phyloP scores from a whole-genome alignment of 768 basidiomycete species.

The Leccinellum rugosiceps region DNA sequence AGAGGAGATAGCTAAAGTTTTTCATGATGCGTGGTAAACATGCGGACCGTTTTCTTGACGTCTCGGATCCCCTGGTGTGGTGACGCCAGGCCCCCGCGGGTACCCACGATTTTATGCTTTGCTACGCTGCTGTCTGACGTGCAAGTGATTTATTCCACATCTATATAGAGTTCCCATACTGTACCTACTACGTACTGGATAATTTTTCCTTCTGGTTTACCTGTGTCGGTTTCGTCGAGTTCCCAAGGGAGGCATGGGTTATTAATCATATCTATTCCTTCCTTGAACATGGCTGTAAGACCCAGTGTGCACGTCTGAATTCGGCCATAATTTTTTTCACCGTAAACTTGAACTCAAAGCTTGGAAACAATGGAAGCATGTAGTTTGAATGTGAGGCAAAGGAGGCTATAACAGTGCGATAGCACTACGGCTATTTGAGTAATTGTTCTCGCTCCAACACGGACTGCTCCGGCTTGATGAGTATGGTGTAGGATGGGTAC shows the following conservation, averaged over 20 bases:
- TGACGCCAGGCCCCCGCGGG: neutral
- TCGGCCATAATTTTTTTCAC: too few species aligned
- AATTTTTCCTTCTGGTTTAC: slow-evolving; percentile 1
- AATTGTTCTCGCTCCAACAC: slow-evolving; percentile 89
- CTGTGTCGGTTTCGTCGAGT: neutral
- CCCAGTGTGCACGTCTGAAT: neutral
- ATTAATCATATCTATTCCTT: neutral
- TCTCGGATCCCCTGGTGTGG: neutral
- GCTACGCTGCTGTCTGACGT: neutral
- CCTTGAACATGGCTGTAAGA: neutral
- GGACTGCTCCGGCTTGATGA: slow-evolving; percentile 92
- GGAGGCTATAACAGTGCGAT: neutral
- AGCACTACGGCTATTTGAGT: neutral
- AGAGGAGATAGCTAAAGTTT: slow-evolving; percentile 44
- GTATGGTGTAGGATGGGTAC: slow-evolving; percentile 80
- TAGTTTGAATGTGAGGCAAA: neutral
- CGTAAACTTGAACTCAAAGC: neutral
- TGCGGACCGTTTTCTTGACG: neutral
- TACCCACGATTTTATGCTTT: neutral
- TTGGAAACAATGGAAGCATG: neutral
- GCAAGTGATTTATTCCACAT: slow-evolving; percentile 30
- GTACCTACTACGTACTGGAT: slow-evolving; percentile 11
- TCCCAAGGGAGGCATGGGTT: neutral
- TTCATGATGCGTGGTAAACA: neutral
- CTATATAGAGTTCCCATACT: slow-evolving; percentile 21